These are phyloP conservation scores for Wallacemonas sp. DNA, from an alignment of 208 protist genomes.

Conservation along the genomic window DNA sequence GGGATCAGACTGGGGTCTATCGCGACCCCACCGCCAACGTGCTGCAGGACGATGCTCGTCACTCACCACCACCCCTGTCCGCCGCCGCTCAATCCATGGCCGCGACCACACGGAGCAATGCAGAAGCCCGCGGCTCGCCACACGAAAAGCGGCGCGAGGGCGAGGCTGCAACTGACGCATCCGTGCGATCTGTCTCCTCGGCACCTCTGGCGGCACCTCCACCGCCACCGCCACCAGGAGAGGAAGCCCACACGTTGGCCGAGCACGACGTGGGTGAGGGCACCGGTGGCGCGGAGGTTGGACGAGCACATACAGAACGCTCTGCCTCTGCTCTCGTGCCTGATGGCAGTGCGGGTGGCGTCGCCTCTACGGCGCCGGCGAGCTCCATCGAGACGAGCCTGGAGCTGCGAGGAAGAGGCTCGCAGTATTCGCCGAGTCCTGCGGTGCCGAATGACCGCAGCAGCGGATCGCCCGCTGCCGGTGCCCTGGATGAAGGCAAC, in stretches of 20 bases:
- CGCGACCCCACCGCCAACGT: not conserved
- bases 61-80: too few species aligned
- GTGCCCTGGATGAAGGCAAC: too few species aligned
- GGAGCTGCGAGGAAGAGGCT: not conserved
- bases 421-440: not conserved
- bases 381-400: not conserved
- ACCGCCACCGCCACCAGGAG: not conserved
- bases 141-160: too few species aligned
- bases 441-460: not conserved
- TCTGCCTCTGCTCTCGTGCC: not conserved
- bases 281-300: too few species aligned
- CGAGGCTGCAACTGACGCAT: not conserved
- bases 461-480: not conserved
- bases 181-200: not conserved
- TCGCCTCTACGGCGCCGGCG: not conserved
- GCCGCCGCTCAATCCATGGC: too few species aligned
- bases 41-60: too few species aligned
- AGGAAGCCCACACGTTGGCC: too few species aligned
- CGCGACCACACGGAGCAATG: too few species aligned
- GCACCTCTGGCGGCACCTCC: not conserved
- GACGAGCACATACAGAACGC: not conserved
- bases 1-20: slow-evolving; percentile 12
- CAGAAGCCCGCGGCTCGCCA: not conserved
- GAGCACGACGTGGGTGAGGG: too few species aligned
- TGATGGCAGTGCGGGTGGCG: not conserved